A percentile compares a stretch with the other conserved stretches of the same genome.
Conservation (phyloP, 2,329 filamentous ascomycete genomes). For the Colletotrichum caudatum region DNA sequence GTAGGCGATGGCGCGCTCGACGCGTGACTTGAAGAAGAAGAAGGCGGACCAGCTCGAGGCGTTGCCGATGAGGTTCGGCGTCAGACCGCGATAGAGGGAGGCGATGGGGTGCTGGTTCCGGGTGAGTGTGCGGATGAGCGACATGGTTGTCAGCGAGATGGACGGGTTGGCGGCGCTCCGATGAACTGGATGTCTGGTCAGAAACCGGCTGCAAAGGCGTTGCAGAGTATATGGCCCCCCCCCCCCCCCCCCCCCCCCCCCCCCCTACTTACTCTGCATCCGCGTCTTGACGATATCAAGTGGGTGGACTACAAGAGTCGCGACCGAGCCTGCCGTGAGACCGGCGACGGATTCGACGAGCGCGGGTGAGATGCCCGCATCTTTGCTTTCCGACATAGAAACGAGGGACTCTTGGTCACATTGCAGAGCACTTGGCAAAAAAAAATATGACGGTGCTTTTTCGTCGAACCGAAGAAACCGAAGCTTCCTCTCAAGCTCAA, state of each 20-base stretch:
- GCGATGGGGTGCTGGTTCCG: conserved; percentile 67
- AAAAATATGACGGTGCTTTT: not conserved
- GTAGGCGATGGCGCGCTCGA: conserved; percentile 61
- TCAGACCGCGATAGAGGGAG: conserved; percentile 89
- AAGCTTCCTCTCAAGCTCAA: not conserved
- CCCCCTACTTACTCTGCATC: conserved; percentile 77
- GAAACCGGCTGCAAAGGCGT: not conserved
- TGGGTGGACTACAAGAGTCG: conserved; percentile 89
- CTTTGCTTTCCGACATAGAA: conserved; percentile 61
- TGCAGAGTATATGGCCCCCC: not conserved
- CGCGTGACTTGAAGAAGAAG: conserved; percentile 79
- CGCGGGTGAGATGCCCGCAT: conserved; percentile 78
- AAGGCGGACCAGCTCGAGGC: conserved; percentile 92
- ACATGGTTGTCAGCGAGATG: conserved; percentile 60
- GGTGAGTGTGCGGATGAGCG: conserved; percentile 64
- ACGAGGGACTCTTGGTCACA: conserved; percentile 37
- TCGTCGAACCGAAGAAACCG: not conserved
- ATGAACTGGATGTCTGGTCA: conserved; percentile 57
- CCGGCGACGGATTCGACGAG: conserved; percentile 90
- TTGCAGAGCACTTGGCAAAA: conserved; percentile 12
- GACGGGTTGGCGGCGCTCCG: conserved; percentile 56
- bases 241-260: not conserved
- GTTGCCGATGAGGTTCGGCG: conserved; percentile 92
- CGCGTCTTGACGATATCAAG: conserved; percentile 97
- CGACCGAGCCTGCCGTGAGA: conserved; percentile 86